These are phyloP conservation scores for Physcomitrium patens DNA, from an alignment of 225 moss, liverwort and hornwort genomes.

Conservation along the genomic window DNA sequence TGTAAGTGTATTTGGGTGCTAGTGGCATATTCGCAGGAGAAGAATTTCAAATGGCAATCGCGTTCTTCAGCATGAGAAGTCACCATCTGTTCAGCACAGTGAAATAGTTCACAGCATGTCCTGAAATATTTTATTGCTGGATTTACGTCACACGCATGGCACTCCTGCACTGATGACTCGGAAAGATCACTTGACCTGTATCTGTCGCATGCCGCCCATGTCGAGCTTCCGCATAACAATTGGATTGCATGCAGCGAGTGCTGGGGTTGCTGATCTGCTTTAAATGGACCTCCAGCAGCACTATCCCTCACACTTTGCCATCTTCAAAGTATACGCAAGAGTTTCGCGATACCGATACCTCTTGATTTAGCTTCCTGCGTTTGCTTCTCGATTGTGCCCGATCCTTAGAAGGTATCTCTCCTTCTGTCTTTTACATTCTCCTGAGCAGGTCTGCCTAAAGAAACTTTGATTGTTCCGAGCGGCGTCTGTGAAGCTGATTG, in stretches of 20 bases:
- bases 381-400: neutral
- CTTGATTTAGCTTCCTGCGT: no score
- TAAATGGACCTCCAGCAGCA: neutral
- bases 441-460: no score
- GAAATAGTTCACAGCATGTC: neutral
- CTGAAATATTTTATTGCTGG: neutral
- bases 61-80: neutral
- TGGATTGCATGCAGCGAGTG: constrained; percentile 25
- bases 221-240: constrained; percentile 8
- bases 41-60: neutral
- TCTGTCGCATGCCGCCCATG: neutral
- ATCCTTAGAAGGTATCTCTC: no score
- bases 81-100: neutral
- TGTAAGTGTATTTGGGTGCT: neutral
- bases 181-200: neutral
- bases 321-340: neutral
- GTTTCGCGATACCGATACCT: neutral
- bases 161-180: neutral
- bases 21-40: neutral
- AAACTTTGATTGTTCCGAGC: no score
- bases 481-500: neutral
- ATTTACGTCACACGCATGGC: neutral
- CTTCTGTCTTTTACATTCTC: no score
- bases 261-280: neutral
- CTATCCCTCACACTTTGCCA: neutral